Evolutionary conservation across 768 basidiomycete genomes (phyloP).

Genomic region (Fomitopsis pulvina): DNA sequence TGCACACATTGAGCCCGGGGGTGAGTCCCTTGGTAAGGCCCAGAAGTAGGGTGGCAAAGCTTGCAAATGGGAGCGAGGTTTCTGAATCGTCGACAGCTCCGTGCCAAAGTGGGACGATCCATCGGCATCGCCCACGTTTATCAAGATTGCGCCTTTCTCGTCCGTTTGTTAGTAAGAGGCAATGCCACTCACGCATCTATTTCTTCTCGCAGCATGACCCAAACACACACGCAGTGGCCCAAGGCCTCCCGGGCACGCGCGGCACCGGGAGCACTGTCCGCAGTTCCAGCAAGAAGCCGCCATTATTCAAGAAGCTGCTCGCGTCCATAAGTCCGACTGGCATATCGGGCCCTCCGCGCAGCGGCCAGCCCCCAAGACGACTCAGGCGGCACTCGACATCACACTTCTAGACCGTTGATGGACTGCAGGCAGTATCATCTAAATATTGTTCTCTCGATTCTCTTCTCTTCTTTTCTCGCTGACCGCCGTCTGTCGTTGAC

Average conservation of each 20-base stretch:
- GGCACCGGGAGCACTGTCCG: not conserved
- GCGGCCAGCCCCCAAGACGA: not conserved
- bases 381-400: not conserved
- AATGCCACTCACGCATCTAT: not conserved
- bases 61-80: no score
- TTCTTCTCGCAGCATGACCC: not conserved
- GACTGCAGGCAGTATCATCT: no score
- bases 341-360: not conserved
- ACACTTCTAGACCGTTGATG: not conserved
- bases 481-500: not conserved
- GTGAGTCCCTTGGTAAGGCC: not conserved
- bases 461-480: not conserved
- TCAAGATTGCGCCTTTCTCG: not conserved
- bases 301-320: not conserved
- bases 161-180: not conserved
- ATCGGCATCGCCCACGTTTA: not conserved
- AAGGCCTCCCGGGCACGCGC: no score
- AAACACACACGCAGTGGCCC: not conserved
- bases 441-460: no score
- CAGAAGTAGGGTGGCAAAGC: no score
- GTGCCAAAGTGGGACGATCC: no score
- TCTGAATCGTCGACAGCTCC: no score
- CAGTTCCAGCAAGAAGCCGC: not conserved
- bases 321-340: not conserved
- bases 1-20: not conserved